phyloP scores from a whole-genome alignment of 257 asterid species.

The Apocynum venetum region DNA sequence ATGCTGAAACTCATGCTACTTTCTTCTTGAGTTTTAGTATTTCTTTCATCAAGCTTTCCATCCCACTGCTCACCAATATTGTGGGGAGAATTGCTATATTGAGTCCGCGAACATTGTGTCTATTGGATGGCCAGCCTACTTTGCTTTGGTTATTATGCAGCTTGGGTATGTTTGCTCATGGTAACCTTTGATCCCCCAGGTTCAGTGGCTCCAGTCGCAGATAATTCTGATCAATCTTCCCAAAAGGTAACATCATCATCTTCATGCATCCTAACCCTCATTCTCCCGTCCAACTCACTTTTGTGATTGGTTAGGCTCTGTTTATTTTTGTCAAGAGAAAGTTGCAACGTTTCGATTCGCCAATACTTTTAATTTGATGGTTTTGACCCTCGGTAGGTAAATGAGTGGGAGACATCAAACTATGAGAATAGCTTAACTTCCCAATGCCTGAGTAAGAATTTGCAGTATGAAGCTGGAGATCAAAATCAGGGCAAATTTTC shows the following conservation, averaged over 20 bases:
- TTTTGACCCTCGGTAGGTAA: slow-evolving; percentile 37
- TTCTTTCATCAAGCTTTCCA: not conserved
- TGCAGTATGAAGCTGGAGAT: slow-evolving; percentile 24
- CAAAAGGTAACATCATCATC: slow-evolving; percentile 37
- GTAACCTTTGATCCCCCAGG: slow-evolving; percentile 27
- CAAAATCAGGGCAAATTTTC: slow-evolving; percentile 27
- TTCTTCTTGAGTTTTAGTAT: not conserved
- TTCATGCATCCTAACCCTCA: not conserved
- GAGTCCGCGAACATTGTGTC: not conserved
- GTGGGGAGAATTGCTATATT: not conserved
- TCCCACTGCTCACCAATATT: not conserved
- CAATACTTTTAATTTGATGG: not conserved
- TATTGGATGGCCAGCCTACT: too few species aligned
- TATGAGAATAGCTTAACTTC: slow-evolving; percentile 26
- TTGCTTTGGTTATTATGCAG: not conserved
- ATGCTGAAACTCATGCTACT: not conserved
- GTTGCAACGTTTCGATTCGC: not conserved
- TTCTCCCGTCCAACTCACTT: not conserved
- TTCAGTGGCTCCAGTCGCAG: slow-evolving; percentile 31
- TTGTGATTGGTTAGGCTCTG: not conserved
- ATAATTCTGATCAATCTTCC: slow-evolving; percentile 45
- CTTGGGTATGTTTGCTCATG: not conserved
- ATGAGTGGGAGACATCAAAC: slow-evolving; percentile 24
- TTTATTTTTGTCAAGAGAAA: not conserved
- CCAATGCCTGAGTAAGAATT: slow-evolving; percentile 28